A percentile compares a stretch with the other conserved stretches of the same genome.
phyloP scores from a whole-genome alignment of 371 early-diverging fungal species.

The Encephalitozoon cuniculi region DNA sequence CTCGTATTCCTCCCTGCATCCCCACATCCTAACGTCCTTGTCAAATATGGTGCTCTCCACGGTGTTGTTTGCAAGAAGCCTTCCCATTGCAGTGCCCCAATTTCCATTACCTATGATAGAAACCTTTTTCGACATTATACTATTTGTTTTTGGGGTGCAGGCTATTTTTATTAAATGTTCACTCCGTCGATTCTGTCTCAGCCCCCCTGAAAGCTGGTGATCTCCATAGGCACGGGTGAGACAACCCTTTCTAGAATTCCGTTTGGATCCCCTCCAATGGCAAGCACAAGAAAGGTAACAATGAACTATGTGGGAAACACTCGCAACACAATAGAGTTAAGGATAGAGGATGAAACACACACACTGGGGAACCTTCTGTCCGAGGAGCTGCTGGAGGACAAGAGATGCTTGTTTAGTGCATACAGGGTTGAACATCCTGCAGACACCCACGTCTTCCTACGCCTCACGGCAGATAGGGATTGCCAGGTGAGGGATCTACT shows the following conservation, averaged over 20 bases:
- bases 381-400: slow-evolving; percentile 40
- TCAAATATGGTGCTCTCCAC: slow-evolving; percentile 65
- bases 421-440: slow-evolving; percentile 50
- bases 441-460: slow-evolving; percentile 31
- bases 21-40: slow-evolving; percentile 78
- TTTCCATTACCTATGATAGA: slow-evolving; percentile 59
- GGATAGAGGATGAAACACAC: slow-evolving; percentile 44
- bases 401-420: slow-evolving; percentile 38
- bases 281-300: neutral
- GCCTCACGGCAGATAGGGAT: slow-evolving; percentile 18
- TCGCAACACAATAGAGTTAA: slow-evolving; percentile 45
- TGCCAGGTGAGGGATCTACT: slow-evolving; percentile 14
- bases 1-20: slow-evolving; percentile 78
- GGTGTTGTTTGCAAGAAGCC: slow-evolving; percentile 74
- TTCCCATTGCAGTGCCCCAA: slow-evolving; percentile 79
- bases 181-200: neutral
- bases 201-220: neutral
- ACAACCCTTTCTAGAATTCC: neutral
- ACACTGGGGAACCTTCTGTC: slow-evolving; percentile 32
- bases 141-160: slow-evolving; percentile 7
- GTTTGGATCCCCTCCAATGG: neutral
- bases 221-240: neutral
- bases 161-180: neutral
- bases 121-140: slow-evolving; percentile 35
- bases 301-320: slow-evolving; percentile 31